Conservation (phyloP, 2,329 filamentous ascomycete genomes). For the Allantophomopsis lycopodina region DNA sequence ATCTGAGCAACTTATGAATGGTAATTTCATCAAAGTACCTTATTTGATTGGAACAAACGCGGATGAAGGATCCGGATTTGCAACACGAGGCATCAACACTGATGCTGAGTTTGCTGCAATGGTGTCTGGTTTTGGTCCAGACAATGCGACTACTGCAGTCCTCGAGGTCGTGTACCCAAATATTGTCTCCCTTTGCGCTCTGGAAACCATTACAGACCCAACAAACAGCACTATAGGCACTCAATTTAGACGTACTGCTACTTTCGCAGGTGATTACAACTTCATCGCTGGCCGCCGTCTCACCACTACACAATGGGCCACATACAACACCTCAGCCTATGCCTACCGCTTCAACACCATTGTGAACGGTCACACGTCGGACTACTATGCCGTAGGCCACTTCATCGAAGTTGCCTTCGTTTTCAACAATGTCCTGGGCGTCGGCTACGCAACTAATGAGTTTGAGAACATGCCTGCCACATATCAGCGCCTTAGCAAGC, state of each 20-base stretch:
- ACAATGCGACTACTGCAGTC: constrained; percentile 16
- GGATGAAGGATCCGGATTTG: constrained; percentile 21
- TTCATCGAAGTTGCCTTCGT: constrained; percentile 38
- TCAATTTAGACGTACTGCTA: constrained; percentile 20
- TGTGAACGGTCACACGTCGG: constrained; percentile 14
- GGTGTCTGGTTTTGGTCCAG: constrained; percentile 2
- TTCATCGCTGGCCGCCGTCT: constrained; percentile 5
- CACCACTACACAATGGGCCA: constrained; percentile 4
- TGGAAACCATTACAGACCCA: constrained; percentile 18
- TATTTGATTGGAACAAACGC: constrained; percentile 28
- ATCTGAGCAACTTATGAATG: constrained; percentile 16
- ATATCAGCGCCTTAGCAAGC: neutral
- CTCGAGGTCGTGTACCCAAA: constrained; percentile 35
- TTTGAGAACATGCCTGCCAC: constrained; percentile 11
- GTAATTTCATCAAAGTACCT: constrained; percentile 21
- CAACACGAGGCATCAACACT: constrained; percentile 39
- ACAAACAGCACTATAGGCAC: constrained; percentile 18
- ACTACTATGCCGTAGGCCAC: constrained; percentile 18
- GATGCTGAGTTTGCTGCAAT: constrained; percentile 30
- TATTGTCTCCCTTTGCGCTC: constrained; percentile 31
- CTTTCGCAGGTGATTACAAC: constrained; percentile 1
- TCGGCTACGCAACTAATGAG: constrained; percentile 26
- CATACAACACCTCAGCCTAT: constrained; percentile 11
- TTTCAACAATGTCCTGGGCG: constrained; percentile 34
- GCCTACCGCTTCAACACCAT: constrained; percentile 30